phyloP scores from a whole-genome alignment of 148 eudicot genomes.

The Fagopyrum esculentum region DNA sequence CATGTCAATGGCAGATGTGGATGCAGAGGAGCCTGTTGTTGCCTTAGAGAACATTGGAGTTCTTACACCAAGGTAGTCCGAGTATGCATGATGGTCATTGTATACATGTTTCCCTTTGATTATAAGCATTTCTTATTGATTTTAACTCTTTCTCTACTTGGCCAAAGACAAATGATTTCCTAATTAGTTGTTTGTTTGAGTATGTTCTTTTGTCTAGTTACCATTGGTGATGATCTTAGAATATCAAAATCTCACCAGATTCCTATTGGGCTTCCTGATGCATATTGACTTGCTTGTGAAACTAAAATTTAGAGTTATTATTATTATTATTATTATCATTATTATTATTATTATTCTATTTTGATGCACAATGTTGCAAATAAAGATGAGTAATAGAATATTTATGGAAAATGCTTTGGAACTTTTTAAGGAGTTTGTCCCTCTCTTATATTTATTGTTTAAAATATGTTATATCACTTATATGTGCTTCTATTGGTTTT shows the following conservation, averaged over 20 bases:
- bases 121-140: neutral
- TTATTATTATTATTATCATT: too few species aligned
- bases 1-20: conserved; percentile 88
- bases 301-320: neutral
- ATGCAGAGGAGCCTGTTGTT: conserved; percentile 88
- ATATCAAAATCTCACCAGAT: neutral
- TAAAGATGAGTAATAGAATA: neutral
- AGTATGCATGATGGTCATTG: neutral
- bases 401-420: neutral
- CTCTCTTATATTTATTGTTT: neutral
- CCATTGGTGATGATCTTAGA: neutral
- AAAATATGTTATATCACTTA: neutral
- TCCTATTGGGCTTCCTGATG: neutral
- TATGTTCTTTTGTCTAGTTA: neutral
- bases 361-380: neutral
- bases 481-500: neutral
- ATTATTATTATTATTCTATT: too few species aligned
- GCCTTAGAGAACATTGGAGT: conserved; percentile 84
- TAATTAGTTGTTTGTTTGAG: neutral
- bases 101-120: neutral
- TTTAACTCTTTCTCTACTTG: neutral
- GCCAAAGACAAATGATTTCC: neutral
- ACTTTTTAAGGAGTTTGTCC: neutral
- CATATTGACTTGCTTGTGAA: neutral
- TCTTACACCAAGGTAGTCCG: conserved; percentile 81